A percentile compares a stretch with the other conserved stretches of the same genome.
phyloP scores from a whole-genome alignment of 2,329 filamentous ascomycete genomes.

The Penicillium sp. region DNA sequence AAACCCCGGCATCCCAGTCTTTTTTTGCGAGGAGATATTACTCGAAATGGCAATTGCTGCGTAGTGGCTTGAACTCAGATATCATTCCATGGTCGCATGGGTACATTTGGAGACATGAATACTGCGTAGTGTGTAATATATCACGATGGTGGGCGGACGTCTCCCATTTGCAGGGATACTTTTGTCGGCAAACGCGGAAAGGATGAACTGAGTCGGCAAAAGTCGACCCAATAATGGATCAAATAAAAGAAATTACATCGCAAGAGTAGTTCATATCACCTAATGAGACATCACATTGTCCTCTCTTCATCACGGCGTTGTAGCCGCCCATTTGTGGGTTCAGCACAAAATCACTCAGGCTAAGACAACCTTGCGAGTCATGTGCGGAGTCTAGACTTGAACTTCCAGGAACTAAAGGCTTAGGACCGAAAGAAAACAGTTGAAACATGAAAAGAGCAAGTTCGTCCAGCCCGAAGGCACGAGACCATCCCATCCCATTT shows the following conservation, averaged over 20 bases:
- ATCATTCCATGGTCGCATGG: background rate
- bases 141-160: background rate
- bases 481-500: background rate
- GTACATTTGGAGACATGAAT: background rate
- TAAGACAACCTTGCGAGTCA: background rate
- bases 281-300: slow-evolving; percentile 5
- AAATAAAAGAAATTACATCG: background rate
- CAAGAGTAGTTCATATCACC: background rate
- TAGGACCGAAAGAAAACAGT: background rate
- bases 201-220: background rate
- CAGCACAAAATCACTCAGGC: background rate
- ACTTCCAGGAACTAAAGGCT: background rate
- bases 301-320: slow-evolving; percentile 10
- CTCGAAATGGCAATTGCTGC: background rate
- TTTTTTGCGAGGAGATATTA: background rate
- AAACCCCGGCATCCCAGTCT: background rate
- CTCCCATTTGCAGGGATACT: background rate
- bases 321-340: background rate
- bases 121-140: background rate
- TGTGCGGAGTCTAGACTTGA: background rate
- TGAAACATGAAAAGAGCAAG: background rate
- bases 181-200: background rate
- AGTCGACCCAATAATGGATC: background rate
- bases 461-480: slow-evolving; percentile 1
- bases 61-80: background rate